These are phyloP conservation scores for Ogataea paraovalis DNA, from an alignment of 805 yeast species.

Conservation along the genomic window DNA sequence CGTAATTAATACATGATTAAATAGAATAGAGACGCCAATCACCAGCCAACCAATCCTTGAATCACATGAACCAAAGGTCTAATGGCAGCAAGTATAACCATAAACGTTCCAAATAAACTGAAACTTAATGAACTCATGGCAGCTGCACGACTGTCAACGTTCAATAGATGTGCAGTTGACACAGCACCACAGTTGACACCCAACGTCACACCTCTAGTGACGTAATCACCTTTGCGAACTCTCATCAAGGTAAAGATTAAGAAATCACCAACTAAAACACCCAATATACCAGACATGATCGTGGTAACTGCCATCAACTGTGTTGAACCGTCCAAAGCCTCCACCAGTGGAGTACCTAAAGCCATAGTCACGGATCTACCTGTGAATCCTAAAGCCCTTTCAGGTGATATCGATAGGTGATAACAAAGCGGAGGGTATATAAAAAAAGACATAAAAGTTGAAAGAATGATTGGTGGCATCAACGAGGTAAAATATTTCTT, in stretches of 20 bases:
- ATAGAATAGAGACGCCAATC: neutral
- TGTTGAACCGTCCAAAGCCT: constrained; percentile 62
- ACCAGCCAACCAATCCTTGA: constrained; percentile 43
- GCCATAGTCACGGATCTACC: constrained; percentile 80
- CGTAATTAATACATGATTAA: no score
- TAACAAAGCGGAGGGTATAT: constrained; percentile 67
- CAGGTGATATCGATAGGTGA: constrained; percentile 57
- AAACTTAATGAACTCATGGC: constrained; percentile 72
- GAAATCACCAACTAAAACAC: constrained; percentile 64
- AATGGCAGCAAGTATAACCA: constrained; percentile 67
- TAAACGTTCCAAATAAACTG: constrained; percentile 65
- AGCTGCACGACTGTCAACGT: constrained; percentile 73
- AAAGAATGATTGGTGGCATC: constrained; percentile 53
- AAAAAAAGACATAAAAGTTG: constrained; percentile 57
- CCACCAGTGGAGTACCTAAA: constrained; percentile 69
- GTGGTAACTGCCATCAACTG: constrained; percentile 78
- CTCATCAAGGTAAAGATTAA: constrained; percentile 40
- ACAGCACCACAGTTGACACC: constrained; percentile 83
- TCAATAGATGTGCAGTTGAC: constrained; percentile 70
- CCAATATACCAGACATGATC: constrained; percentile 70
- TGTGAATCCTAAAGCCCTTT: constrained; percentile 66
- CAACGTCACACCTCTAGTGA: constrained; percentile 70
- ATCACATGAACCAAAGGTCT: constrained; percentile 47
- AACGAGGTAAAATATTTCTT: constrained; percentile 53
- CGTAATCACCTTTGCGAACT: constrained; percentile 59